Base-by-base conservation (phyloP, 345 rosid genomes). In the Euphorbia tirucalli region DNA sequence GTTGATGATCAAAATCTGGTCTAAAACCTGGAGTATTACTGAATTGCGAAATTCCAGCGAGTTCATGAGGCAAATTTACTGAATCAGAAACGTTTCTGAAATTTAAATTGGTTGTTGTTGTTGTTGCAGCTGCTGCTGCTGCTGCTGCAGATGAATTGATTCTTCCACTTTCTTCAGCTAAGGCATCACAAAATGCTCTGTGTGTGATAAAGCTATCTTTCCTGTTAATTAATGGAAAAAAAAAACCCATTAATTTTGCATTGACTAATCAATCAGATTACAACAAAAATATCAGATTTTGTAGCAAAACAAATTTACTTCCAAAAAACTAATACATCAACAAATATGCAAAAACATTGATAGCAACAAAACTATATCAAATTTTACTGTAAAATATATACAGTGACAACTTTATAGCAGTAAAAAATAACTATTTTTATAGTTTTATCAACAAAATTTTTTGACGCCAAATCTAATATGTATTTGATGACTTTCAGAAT, bases 171-270 rank as follows among this genome's bases (percentile, higher is more conserved):
- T 93, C 97, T 68, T 91, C 98, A 0, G 93, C 87, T 48, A 93
- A 83, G 52, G 98, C 97, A 55, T 93, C 98, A 21, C 98, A 93
- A 54, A 93, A 93, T 15, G 98, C 98, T 80, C 98, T 84, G 69
- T 93, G 98, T 21, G 98, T 93, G 72, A 90, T 91, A 70, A 93
- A 93, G 74, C 96, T 93, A 70, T 93, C 98, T 81, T 93, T 93
- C 86, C 98, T 93, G 86, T 77, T 65, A 16, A 70, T 18, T 37
- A 16, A 27, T 11, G 52, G 37, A 49, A 8, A 1, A 55, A 81
- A 11, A 21, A 35, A 56, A 61, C 3, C 39, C 3, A 35, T 35
- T 35, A 35, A 35, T 35, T 35, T 35, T 35, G 39, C 3, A 35
- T 3, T 35, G 39, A 35, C n/a, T n/a, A n/a, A n/a, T n/a, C n/a